These are phyloP conservation scores for Cyberlindnera xylosilytica DNA, from an alignment of 805 yeast genomes.

Conservation along the genomic window DNA sequence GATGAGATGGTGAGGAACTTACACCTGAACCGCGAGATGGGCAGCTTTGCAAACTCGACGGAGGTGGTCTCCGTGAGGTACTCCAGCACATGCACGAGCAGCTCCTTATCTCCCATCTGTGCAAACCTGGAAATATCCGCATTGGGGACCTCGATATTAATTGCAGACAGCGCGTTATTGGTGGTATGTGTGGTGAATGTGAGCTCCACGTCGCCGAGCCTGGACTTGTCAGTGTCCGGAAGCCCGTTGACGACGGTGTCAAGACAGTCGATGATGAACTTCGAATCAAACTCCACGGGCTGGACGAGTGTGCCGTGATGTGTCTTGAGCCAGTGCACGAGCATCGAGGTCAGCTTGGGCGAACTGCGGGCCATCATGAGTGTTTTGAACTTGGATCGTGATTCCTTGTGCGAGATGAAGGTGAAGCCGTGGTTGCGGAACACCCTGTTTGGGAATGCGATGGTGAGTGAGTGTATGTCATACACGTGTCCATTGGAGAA, in stretches of 20 bases:
- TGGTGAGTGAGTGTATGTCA: conserved; percentile 6
- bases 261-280: conserved; percentile 25
- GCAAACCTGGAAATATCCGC: conserved; percentile 25
- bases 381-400: conserved; percentile 5
- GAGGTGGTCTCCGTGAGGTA: conserved; percentile 29
- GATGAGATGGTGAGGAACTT: conserved; percentile 18
- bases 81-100: conserved; percentile 21
- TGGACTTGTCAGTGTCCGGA: conserved; percentile 13
- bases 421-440: conserved; percentile 20
- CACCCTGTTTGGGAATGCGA: conserved; percentile 22
- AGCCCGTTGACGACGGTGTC: conserved; percentile 23
- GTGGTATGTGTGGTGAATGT: conserved; percentile 25
- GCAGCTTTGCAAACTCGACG: conserved; percentile 25
- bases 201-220: conserved; percentile 29
- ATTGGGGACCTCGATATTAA: conserved; percentile 28
- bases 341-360: conserved; percentile 19
- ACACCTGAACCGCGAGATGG: conserved; percentile 19
- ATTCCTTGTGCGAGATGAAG: conserved; percentile 6
- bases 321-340: conserved; percentile 30
- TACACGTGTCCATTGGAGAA: conserved; percentile 8
- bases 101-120: conserved; percentile 1
- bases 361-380: conserved; percentile 13
- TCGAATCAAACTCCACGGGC: conserved; percentile 25
- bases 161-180: conserved; percentile 20
- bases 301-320: conserved; percentile 26